phyloP scores from a whole-genome alignment of 371 early-diverging fungal species.

The Basidiobolus meristosporus region DNA sequence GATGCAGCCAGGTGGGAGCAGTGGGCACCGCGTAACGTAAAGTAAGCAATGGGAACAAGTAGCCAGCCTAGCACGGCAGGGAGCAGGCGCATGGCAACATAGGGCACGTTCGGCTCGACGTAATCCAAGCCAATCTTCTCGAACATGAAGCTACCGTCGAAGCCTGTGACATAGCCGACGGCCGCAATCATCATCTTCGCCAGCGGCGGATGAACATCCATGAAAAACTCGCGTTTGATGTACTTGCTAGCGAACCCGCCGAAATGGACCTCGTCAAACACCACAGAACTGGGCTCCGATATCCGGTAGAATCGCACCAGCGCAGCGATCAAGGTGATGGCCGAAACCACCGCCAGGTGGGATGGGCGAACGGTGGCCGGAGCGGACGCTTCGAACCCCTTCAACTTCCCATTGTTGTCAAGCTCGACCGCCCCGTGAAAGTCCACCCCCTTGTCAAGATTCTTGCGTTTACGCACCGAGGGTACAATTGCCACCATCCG shows the following conservation, averaged over 20 bases:
- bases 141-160: conserved; percentile 76
- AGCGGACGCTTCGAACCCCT: too few species aligned
- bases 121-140: conserved; percentile 63
- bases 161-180: conserved; percentile 52
- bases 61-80: conserved; percentile 52
- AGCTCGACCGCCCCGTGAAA: too few species aligned
- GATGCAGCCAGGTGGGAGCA: background rate
- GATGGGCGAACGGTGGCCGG: too few species aligned
- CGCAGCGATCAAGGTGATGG: too few species aligned
- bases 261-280: conserved; percentile 48
- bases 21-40: conserved; percentile 4
- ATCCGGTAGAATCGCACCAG: conserved; percentile 1
- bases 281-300: conserved; percentile 2
- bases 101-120: conserved; percentile 48
- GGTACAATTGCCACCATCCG: too few species aligned
- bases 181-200: conserved; percentile 88
- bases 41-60: conserved; percentile 57
- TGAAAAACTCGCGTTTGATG: conserved; percentile 76
- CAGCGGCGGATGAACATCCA: conserved; percentile 97
- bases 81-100: conserved; percentile 58
- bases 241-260: conserved; percentile 56
- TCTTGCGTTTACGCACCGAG: too few species aligned
- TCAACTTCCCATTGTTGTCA: too few species aligned
- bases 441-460: too few species aligned
- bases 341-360: too few species aligned